These are phyloP conservation scores for Xylaria arbuscula DNA, from an alignment of 2,329 filamentous ascomycete species.

Conservation along the genomic window DNA sequence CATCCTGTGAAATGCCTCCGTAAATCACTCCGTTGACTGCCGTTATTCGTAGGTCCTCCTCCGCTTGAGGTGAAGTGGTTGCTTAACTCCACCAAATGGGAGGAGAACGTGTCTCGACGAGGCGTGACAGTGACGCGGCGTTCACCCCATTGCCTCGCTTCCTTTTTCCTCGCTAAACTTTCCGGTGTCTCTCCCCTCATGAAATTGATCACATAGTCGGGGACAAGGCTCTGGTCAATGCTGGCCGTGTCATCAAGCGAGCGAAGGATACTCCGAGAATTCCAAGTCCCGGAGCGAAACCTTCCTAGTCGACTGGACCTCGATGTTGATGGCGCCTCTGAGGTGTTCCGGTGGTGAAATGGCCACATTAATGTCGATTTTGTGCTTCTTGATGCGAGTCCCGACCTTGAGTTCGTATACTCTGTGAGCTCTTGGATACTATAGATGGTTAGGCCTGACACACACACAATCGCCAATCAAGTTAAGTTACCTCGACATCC, in stretches of 20 bases:
- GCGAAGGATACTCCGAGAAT: slow-evolving; percentile 46
- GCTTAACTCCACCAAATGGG: slow-evolving; percentile 53
- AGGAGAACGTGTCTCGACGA: slow-evolving; percentile 48
- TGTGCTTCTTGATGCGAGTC: slow-evolving; percentile 43
- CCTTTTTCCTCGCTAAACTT: slow-evolving; percentile 59
- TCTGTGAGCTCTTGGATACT: slow-evolving; percentile 46
- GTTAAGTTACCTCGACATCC: slow-evolving; percentile 46
- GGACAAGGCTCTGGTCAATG: slow-evolving; percentile 60
- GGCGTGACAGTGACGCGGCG: slow-evolving; percentile 50
- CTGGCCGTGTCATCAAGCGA: slow-evolving; percentile 48
- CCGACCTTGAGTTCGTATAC: slow-evolving; percentile 45
- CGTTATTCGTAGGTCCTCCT: slow-evolving; percentile 41
- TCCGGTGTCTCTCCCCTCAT: slow-evolving; percentile 67
- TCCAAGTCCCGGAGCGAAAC: slow-evolving; percentile 44
- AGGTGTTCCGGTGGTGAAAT: slow-evolving; percentile 47
- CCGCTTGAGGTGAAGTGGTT: slow-evolving; percentile 47
- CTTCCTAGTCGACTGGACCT: slow-evolving; percentile 44
- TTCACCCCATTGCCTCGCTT: slow-evolving; percentile 51
- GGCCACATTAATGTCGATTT: slow-evolving; percentile 49
- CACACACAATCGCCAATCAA: slow-evolving; percentile 32
- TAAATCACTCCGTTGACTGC: slow-evolving; percentile 48
- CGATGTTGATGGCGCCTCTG: slow-evolving; percentile 45
- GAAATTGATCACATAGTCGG: slow-evolving; percentile 67
- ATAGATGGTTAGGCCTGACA: slow-evolving; percentile 39
- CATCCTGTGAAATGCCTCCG: slow-evolving; percentile 56